Conservation (phyloP, 176 grass and related monocot genomes). For the Puccinellia tenuiflora region DNA sequence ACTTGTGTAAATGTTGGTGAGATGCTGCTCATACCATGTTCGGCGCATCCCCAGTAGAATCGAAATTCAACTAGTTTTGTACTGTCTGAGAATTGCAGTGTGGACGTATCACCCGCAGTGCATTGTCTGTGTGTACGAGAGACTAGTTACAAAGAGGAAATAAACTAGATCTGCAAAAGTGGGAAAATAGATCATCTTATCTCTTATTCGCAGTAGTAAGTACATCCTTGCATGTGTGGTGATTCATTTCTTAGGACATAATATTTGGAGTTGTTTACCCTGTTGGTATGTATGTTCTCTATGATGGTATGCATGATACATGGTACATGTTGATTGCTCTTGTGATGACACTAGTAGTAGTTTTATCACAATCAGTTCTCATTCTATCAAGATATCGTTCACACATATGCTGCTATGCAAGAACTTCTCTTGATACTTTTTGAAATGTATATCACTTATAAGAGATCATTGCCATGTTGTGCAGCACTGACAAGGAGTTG, state of each 20-base stretch:
- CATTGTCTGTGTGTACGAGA: background rate
- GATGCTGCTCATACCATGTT: background rate
- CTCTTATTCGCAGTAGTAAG: background rate
- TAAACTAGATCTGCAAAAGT: background rate
- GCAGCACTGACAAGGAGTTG: slow-evolving; percentile 67
- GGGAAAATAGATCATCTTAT: background rate
- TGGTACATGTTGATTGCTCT: background rate
- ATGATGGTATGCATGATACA: background rate
- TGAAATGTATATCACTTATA: background rate
- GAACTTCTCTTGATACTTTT: background rate
- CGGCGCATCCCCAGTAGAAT: background rate
- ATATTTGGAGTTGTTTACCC: background rate
- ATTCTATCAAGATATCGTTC: background rate
- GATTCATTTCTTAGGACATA: background rate
- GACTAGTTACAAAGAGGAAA: background rate
- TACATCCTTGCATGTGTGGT: background rate
- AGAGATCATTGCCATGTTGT: background rate
- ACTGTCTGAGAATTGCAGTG: background rate
- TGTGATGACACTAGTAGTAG: background rate
- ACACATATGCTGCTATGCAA: background rate
- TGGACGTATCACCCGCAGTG: background rate
- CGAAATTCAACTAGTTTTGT: background rate
- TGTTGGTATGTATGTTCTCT: background rate
- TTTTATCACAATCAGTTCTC: background rate
- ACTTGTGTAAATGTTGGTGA: background rate